Percentiles rank a stretch among this genome's conserved stretches.
Conservation (phyloP, 1,139 yeast genomes). For the Lodderomyces margitis region DNA sequence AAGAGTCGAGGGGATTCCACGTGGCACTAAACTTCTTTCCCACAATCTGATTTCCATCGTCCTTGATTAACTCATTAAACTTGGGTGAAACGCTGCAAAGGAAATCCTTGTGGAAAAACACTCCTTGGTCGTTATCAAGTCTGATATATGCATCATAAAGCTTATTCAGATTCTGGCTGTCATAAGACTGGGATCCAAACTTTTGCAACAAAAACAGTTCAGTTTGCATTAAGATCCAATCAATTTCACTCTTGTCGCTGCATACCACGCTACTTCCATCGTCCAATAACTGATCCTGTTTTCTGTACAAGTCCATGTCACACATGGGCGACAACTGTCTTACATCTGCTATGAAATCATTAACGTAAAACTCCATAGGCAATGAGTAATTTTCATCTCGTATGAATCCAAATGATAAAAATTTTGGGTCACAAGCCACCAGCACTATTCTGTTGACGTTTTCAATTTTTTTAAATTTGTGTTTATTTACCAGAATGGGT, state of each 20-base stretch:
- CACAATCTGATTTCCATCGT: slow-evolving; percentile 16
- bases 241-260: slow-evolving; percentile 4
- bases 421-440: slow-evolving; percentile 66
- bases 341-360: slow-evolving; percentile 48
- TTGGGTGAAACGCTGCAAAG: neutral
- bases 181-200: slow-evolving; percentile 7
- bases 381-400: slow-evolving; percentile 60
- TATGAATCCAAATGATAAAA: slow-evolving; percentile 67
- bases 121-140: slow-evolving; percentile 19
- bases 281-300: slow-evolving; percentile 36
- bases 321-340: slow-evolving; percentile 47
- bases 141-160: slow-evolving; percentile 27
- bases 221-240: slow-evolving; percentile 17
- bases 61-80: slow-evolving; percentile 11
- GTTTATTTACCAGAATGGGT: slow-evolving; percentile 27
- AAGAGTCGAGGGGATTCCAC: slow-evolving; percentile 18
- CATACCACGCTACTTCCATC: neutral
- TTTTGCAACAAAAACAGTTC: slow-evolving; percentile 14
- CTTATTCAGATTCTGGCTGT: slow-evolving; percentile 12
- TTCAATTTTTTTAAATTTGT: slow-evolving; percentile 56
- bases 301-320: slow-evolving; percentile 24
- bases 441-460: slow-evolving; percentile 51
- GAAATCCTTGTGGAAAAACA: slow-evolving; percentile 33
- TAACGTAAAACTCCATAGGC: slow-evolving; percentile 47
- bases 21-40: slow-evolving; percentile 23